Evolutionary conservation across 2,329 filamentous ascomycete species (phyloP), one percentile per base, ranked within the genome.

Genomic region (Talaromyces marneffei): DNA sequence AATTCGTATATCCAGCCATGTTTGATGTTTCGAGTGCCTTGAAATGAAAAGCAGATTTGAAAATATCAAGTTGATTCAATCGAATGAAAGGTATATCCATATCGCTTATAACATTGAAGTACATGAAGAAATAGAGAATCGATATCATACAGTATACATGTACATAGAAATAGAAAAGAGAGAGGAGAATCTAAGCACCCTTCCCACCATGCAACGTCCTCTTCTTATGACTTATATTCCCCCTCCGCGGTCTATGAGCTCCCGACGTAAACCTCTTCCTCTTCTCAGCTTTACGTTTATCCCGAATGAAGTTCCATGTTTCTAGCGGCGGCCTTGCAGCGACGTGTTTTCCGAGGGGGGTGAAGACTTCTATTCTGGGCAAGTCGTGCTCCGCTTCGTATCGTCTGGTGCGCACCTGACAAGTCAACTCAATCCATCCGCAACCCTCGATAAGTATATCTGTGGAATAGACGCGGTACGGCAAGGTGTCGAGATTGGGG

Each of bases 361-460:
- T 89, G 69, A 89, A 97, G 0, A 97, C 85, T 66, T 97, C 92
- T 6, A 99, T 83, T 9, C 86, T 80, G 0, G 91, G 91, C 79
- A 85, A 86, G 14, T 61, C n/a, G 9, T 48, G 23, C 72, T 70
- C 39, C n/a, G 39, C 7, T 25, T 14, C 23, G 37, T 12, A 37
- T 14, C 27, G 2, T 39, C 25, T 55, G 10, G 81, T 84, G 56
- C 93, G 85, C 9, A 95, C 85, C 75, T 99, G 93, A 2, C 87
- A 87, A 0, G 87, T 87, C 42, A 99, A 75, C 75, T 99, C 94
- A 2, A 99, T 83, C 90, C 95, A 99, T 7, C 94, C 94, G 27
- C 92, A 88, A 1, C 94, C 92, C 73, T 97, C 93, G 55, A 99
- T 86, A 14, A 99, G 78, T 25, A 99, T 86, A 71, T 99, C 95